phyloP scores from a whole-genome alignment of 73 alveolate species.

The Paramecium biaurelia region DNA sequence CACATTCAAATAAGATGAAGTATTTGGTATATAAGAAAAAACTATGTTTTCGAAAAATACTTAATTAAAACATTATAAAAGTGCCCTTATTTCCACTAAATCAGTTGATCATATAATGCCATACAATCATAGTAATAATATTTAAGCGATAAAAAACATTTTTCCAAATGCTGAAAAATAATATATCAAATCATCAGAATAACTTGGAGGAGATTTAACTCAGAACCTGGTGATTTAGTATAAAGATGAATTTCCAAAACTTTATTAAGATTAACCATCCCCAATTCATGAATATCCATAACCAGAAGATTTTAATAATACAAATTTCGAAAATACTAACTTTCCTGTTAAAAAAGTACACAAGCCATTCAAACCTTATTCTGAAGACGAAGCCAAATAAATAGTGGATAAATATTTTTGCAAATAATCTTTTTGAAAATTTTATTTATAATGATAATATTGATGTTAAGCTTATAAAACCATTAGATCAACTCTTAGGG shows the following conservation, averaged over 20 bases:
- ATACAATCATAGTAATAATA: conserved; percentile 57
- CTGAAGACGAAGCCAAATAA: neutral
- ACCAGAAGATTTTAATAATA: neutral
- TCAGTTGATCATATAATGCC: conserved; percentile 54
- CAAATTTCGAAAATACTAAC: neutral
- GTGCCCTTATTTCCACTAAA: conserved; percentile 24
- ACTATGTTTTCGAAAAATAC: conserved; percentile 45
- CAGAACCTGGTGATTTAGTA: neutral
- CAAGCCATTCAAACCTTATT: conserved; percentile 28
- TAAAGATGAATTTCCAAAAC: neutral
- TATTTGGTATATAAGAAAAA: conserved; percentile 31
- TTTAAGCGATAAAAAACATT: neutral
- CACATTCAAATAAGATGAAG: conserved; percentile 48
- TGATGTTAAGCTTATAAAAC: neutral
- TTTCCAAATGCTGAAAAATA: conserved; percentile 22
- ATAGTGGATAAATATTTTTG: conserved; percentile 11
- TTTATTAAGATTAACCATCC: neutral
- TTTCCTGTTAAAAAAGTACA: neutral
- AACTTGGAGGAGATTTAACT: neutral
- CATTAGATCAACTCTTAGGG: no score
- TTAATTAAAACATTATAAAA: conserved; percentile 27
- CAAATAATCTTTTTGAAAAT: neutral
- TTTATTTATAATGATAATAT: neutral
- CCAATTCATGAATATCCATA: neutral
- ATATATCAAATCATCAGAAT: neutral